Base-by-base conservation (phyloP, 495 filamentous ascomycete species). In the Daldinia caldariorum region DNA sequence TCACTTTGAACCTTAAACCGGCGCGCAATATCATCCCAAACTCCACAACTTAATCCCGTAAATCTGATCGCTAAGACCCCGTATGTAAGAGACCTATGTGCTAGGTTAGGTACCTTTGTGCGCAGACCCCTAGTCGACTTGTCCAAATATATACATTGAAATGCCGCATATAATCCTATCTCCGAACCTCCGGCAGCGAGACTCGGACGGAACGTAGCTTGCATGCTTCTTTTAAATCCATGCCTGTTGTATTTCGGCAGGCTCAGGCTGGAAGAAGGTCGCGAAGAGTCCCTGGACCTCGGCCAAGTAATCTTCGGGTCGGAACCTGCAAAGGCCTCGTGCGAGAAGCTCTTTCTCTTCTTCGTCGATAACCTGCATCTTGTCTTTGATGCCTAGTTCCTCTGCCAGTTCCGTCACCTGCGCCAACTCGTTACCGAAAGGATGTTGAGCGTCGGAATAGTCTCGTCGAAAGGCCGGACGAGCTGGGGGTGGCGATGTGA, bases 321-420 rank as follows among this genome's bases (percentile, higher is more conserved):
- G 83, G 77, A 94, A 94, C 74, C 89, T 92, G 74, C 82, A 83
- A 5, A 97, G 82, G 12, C 92, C 93, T 53, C 85, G 86, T 31
- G 83, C 81, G 47, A 83, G 72, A 70, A 95, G 79, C 37, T 89
- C 85, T 63, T 87, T 79, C 73, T 92, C 91, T 73, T 95, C 93
- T 29, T 89, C 87, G 53, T 92, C 88, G 49, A 91, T 83, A n/a
- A 87, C 76, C 55, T 89, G 87, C 54, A 88, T 76, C 56, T 85
- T 84, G 58, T 86, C 81, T 74, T 86, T 84, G 59, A 84, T 84
- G 14, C 91, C 91, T 63, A 92, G 92, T 75, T 97, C 94, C 79
- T 97, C 95, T 0, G 90, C 94, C 10, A 98, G 86, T 79, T 93
- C 91, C 51, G 89, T 85, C 4, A 92, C 85, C 74, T 92, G 87